Percentiles rank a stretch among this genome's conserved stretches.
phyloP scores from a whole-genome alignment of 1,139 yeast species.

The Zygoascus sp. region DNA sequence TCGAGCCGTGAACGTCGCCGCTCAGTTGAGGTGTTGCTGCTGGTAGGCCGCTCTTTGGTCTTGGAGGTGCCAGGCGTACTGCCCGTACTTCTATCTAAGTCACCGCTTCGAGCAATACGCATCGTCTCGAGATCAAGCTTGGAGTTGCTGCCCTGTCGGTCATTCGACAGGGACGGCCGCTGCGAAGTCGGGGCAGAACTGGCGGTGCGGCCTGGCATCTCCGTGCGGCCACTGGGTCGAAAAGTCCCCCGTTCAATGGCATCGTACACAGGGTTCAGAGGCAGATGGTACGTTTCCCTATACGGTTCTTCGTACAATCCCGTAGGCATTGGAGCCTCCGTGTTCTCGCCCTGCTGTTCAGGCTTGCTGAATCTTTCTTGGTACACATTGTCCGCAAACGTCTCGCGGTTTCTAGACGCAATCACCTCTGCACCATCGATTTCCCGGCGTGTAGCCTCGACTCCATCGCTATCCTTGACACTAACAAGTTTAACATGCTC shows the following conservation, averaged over 20 bases:
- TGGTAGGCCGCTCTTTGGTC: too few species aligned
- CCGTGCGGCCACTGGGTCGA: slow-evolving; percentile 1
- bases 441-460: slow-evolving; percentile 8
- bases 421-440: slow-evolving; percentile 9
- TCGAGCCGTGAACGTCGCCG: too few species aligned
- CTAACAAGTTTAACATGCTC: slow-evolving; percentile 26
- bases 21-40: too few species aligned
- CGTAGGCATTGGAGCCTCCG: not conserved
- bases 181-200: too few species aligned
- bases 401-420: slow-evolving; percentile 7
- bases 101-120: not conserved
- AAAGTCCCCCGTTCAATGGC: slow-evolving; percentile 10
- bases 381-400: slow-evolving; percentile 1
- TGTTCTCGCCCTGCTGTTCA: not conserved
- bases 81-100: too few species aligned
- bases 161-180: too few species aligned
- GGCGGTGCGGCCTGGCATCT: not conserved
- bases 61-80: too few species aligned
- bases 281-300: slow-evolving; percentile 7
- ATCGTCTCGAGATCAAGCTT: not conserved
- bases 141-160: not conserved
- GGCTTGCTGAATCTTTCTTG: not conserved
- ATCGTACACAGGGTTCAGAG: slow-evolving; percentile 10
- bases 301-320: not conserved
- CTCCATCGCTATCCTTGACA: slow-evolving; percentile 17